Conservation (phyloP, 202 grass and related monocot genomes). For the Brachypodium distachyon region DNA sequence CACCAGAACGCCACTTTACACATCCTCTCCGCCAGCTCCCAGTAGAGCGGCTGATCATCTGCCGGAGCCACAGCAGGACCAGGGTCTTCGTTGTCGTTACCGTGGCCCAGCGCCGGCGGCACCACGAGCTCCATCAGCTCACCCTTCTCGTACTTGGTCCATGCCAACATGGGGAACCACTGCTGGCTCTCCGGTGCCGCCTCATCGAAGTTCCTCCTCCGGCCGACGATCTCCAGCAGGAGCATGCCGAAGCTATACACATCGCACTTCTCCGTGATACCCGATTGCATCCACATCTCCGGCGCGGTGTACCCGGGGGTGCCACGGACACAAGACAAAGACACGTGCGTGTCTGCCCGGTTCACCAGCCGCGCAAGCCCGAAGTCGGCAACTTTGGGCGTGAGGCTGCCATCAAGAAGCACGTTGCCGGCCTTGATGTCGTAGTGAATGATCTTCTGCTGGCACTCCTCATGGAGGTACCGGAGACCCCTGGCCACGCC, state of each 20-base stretch:
- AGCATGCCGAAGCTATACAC: too few species aligned
- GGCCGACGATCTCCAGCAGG: too few species aligned
- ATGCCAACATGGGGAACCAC: slow-evolving; percentile 21
- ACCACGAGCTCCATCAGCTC: background rate
- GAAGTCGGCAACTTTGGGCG: too few species aligned
- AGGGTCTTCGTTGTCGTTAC: too few species aligned
- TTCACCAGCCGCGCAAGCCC: slow-evolving; percentile 6
- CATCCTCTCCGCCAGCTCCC: slow-evolving; percentile 19
- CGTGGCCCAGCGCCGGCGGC: too few species aligned
- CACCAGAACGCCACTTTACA: slow-evolving; percentile 31
- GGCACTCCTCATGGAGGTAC: slow-evolving; percentile 34
- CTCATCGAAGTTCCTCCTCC: too few species aligned
- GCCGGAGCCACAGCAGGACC: too few species aligned
- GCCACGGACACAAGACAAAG: background rate
- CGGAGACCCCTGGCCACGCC: slow-evolving; percentile 21
- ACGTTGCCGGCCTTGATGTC: too few species aligned
- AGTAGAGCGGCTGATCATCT: background rate
- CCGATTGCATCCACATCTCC: slow-evolving; percentile 22
- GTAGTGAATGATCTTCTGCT: slow-evolving; percentile 26
- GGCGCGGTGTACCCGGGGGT: too few species aligned
- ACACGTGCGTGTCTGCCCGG: slow-evolving; percentile 6
- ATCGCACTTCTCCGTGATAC: too few species aligned
- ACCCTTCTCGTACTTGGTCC: background rate
- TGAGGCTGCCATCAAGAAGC: too few species aligned
- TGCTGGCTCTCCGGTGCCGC: background rate